Evolutionary conservation across 2,329 filamentous ascomycete species (phyloP), one percentile per base, ranked within the genome.

Genomic region (Aspergillus calidoustus): DNA sequence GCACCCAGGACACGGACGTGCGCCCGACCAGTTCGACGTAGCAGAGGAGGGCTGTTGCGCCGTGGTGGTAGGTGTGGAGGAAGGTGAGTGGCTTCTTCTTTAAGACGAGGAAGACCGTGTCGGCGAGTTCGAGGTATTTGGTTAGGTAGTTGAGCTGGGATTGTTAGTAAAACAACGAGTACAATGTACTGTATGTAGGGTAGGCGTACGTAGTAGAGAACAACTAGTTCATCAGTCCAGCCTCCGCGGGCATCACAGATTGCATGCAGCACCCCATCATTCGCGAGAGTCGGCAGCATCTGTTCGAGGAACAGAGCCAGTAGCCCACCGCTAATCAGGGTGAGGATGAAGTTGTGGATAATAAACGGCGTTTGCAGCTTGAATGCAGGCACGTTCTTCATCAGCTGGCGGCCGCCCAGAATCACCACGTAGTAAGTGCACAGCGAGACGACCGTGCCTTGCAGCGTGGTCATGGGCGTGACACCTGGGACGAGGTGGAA

Each of bases 41-140:
- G 90, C 94, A 97, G 71, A 98, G 91, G 66, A 97, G 89, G 70
- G 94, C 94, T 59, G 94, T 98, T 56, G 94, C 94, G 75, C 94
- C 94, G 79, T 98, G 94, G 85, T 98, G 94, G 82, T 98, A 98
- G 82, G 92, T 97, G 87, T 98, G 94, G 70, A 98, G 91, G 89
- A 98, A 98, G 74, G 95, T 97, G 77, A 97, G 82, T 56, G 94
- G 94, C 89, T 98, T 98, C 90, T 98, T 98, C 89, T 98, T 98
- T 79, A 98, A 87, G 83, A 97, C 95, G 59, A 98, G 85, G 86
- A 98, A 98, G 77, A 94, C 89, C 61, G 94, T 98, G 80, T 98
- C 94, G 70, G 97, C 83, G 68, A 98, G 86, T 81, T 98, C 94
- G 69, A 97, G 87, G 80, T 97, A 98, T 81, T 98, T 98, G 81